These are phyloP conservation scores for Neurospora sp. DNA, from an alignment of 495 filamentous ascomycete genomes.

Conservation along the genomic window DNA sequence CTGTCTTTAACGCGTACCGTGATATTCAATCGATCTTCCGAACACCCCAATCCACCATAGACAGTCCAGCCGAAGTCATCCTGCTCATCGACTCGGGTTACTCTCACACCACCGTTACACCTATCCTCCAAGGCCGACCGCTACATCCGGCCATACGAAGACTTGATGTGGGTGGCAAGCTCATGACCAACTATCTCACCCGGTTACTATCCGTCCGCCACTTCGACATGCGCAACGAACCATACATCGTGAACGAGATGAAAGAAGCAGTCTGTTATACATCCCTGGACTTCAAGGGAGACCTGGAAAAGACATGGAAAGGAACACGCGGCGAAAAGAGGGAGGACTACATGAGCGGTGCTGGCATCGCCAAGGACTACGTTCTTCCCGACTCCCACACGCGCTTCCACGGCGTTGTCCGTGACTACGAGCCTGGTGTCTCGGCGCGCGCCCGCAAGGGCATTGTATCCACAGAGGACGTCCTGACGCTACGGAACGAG, in stretches of 20 bases:
- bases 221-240: conserved; percentile 90
- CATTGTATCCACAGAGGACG: conserved; percentile 60
- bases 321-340: conserved; percentile 49
- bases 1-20: conserved; percentile 77
- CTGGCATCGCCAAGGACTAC: conserved; percentile 81
- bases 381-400: conserved; percentile 87
- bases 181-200: conserved; percentile 90
- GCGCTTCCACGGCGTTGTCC: conserved; percentile 57
- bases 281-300: conserved; percentile 61
- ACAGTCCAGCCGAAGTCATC: conserved; percentile 64
- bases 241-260: conserved; percentile 86
- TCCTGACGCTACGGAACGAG: conserved; percentile 81
- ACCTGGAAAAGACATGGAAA: conserved; percentile 81
- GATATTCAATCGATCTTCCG: conserved; percentile 58
- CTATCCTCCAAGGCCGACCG: conserved; percentile 69
- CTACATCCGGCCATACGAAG: conserved; percentile 74
- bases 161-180: conserved; percentile 85
- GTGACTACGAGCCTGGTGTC: conserved; percentile 61
- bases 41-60: conserved; percentile 31
- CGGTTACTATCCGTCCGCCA: conserved; percentile 81
- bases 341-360: conserved; percentile 35
- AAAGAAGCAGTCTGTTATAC: conserved; percentile 88
- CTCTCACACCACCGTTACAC: conserved; percentile 88
- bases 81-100: conserved; percentile 87
- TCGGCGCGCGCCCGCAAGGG: conserved; percentile 49